These are phyloP conservation scores for Tricholoma terreum DNA, from an alignment of 768 basidiomycete species.

Conservation along the genomic window DNA sequence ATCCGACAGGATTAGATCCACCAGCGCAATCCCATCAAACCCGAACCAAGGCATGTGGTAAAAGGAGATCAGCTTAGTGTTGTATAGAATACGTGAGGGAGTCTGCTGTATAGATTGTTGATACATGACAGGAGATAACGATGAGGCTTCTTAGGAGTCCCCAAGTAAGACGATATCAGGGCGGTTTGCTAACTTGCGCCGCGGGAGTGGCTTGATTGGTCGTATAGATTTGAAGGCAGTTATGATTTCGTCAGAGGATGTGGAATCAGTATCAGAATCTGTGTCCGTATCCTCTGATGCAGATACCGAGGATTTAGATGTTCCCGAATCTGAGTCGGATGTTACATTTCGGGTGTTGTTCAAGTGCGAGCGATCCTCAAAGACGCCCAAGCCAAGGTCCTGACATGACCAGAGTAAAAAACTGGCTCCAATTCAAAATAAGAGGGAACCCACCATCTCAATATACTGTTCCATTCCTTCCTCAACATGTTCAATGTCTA, in stretches of 20 bases:
- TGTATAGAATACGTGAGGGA: not conserved
- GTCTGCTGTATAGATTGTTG: not conserved
- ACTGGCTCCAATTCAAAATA: not conserved
- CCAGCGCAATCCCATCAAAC: too few species aligned
- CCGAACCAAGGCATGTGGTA: too few species aligned
- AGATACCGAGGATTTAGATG: slow-evolving; percentile 23
- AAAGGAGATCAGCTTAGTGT: not conserved
- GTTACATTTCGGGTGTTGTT: slow-evolving; percentile 12
- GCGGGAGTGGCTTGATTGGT: slow-evolving; percentile 47
- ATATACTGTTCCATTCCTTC: slow-evolving; percentile 51
- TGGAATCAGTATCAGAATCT: slow-evolving; percentile 30
- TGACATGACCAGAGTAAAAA: slow-evolving; percentile 21
- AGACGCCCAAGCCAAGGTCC: slow-evolving; percentile 66
- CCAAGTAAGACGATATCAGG: slow-evolving; percentile 31
- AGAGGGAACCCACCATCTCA: slow-evolving; percentile 51
- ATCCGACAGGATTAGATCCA: too few species aligned
- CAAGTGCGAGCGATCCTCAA: slow-evolving; percentile 37
- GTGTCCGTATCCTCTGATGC: slow-evolving; percentile 17
- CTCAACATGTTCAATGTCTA: slow-evolving; percentile 68
- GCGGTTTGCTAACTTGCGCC: slow-evolving; percentile 23
- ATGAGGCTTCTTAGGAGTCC: not conserved
- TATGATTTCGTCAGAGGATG: slow-evolving; percentile 34
- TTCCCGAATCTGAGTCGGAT: slow-evolving; percentile 26
- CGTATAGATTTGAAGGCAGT: slow-evolving; percentile 39
- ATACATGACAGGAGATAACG: not conserved